Evolutionary conservation across 2,329 filamentous ascomycete species (phyloP), one percentile per base, ranked within the genome.

Genomic region (Huntiella bhutanensis): DNA sequence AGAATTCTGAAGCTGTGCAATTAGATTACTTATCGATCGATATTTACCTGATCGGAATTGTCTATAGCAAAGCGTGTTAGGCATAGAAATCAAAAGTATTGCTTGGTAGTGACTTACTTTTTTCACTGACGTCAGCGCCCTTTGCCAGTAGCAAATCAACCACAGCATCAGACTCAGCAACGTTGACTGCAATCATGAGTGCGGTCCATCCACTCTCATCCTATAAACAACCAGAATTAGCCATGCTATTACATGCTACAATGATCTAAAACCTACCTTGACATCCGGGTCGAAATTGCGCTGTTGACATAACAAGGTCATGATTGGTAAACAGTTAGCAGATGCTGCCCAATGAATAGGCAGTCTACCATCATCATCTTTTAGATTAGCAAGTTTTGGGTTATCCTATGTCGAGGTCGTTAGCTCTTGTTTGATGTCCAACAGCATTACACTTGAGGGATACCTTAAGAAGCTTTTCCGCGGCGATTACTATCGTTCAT

Each of bases 341-440:
- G 87, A 91, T 2, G 77, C 75, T 0, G 91, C 88, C 91, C 91
- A 98, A 67, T 98, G 91, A 48, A 96, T 77, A 2, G 91, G 80
- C 34, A 94, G 73, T 39, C 91, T 82, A 12, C 85, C 84, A 60
- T 98, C 91, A 42, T 83, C 80, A 56, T 98, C 91, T 55, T 77
- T 75, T 49, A 62, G 62, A 41, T 65, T 69, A 19, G 83, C 78
- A 35, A 92, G 73, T 56, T 82, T 87, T 2, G 82, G 78, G 57
- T 93, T 86, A 53, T 78, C 76, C 80, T 88, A 47, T 11, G 19
- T 11, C 32, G 7, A 41, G 44, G 38, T 41, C 2, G 7, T 28
- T 11, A 35, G 33, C 13, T 32, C 8, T 13, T 12, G 13, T 8
- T 5, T 13, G 4, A 16, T 6, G 22, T 11, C 7, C 13, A 41